A percentile compares a stretch with the other conserved stretches of the same genome.
Conservation (phyloP, 2,329 filamentous ascomycete species). For the Endothia cerciana region DNA sequence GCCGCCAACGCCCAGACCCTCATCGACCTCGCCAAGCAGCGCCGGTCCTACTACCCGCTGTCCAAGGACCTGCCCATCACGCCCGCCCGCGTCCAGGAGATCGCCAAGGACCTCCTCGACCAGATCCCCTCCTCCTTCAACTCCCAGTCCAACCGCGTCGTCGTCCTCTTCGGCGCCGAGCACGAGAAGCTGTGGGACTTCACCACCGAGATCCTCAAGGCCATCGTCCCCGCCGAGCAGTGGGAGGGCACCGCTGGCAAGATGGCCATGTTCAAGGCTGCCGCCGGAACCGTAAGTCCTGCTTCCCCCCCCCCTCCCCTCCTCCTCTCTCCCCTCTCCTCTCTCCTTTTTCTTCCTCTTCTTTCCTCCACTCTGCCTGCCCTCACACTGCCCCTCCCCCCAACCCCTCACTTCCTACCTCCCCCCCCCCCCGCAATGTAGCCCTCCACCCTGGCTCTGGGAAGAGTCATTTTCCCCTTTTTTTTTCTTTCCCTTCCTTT, state of each 20-base stretch:
- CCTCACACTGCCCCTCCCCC: neutral
- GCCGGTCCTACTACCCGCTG: conserved; percentile 71
- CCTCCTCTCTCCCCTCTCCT: neutral
- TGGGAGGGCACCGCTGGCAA: conserved; percentile 57
- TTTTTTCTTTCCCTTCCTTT: too few relatives aligned
- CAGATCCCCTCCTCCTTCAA: conserved; percentile 85
- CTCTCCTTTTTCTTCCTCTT: conserved; percentile 4
- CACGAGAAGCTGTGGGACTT: conserved; percentile 90
- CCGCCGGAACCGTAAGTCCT: conserved; percentile 73
- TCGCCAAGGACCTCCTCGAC: conserved; percentile 66
- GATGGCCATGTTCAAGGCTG: conserved; percentile 65
- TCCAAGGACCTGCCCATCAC: conserved; percentile 65
- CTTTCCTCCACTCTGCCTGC: conserved; percentile 1
- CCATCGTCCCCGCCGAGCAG: conserved; percentile 66
- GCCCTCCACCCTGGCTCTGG: too few relatives aligned
- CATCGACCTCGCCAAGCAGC: conserved; percentile 67
- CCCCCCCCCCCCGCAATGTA: too few relatives aligned
- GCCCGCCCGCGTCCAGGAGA: conserved; percentile 63
- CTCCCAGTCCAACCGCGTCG: conserved; percentile 77
- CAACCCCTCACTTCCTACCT: neutral
- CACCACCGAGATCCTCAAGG: conserved; percentile 65
- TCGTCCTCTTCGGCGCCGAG: conserved; percentile 79
- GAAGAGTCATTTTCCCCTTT: neutral
- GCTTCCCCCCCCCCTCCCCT: conserved; percentile 7
- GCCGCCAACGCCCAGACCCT: conserved; percentile 53